phyloP scores from a whole-genome alignment of 2,329 filamentous ascomycete genomes.

The Fusarium tjaetaba region DNA sequence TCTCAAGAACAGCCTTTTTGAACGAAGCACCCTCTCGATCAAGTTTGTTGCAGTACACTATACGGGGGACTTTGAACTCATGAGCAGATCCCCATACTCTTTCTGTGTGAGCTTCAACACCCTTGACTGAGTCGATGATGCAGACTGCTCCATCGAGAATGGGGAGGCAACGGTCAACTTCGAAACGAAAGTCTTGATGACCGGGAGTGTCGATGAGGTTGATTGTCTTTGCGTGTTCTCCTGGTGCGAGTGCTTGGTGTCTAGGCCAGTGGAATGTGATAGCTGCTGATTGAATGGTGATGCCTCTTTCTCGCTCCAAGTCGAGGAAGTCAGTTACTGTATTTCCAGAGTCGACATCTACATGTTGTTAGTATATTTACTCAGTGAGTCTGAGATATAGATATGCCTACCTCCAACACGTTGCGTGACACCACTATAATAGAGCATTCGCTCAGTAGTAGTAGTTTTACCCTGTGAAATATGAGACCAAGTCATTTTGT shows the following conservation, averaged over 20 bases:
- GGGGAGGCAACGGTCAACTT: slow-evolving; percentile 89
- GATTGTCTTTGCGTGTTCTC: slow-evolving; percentile 70
- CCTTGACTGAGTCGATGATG: slow-evolving; percentile 90
- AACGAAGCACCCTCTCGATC: slow-evolving; percentile 83
- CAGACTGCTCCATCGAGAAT: slow-evolving; percentile 92
- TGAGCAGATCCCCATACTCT: slow-evolving; percentile 94
- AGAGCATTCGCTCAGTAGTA: slow-evolving; percentile 98
- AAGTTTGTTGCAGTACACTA: slow-evolving; percentile 82
- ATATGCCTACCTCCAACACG: slow-evolving; percentile 73
- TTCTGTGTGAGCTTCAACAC: slow-evolving; percentile 96
- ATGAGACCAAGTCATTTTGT: background rate
- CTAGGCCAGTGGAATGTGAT: slow-evolving; percentile 96
- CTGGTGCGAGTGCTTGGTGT: slow-evolving; percentile 53
- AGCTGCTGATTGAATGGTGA: slow-evolving; percentile 97
- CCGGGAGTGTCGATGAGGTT: slow-evolving; percentile 95
- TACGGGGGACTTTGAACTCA: slow-evolving; percentile 82
- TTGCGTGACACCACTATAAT: slow-evolving; percentile 89
- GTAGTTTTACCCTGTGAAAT: slow-evolving; percentile 84
- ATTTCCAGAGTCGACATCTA: slow-evolving; percentile 93
- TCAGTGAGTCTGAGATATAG: background rate
- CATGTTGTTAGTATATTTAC: background rate
- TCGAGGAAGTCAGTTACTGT: slow-evolving; percentile 98
- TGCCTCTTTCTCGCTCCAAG: slow-evolving; percentile 88
- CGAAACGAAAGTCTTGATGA: slow-evolving; percentile 97
- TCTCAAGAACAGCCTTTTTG: slow-evolving; percentile 84